A percentile compares a stretch with the other conserved stretches of the same genome.
These are phyloP conservation scores for Colletotrichum noveboracense DNA, from an alignment of 2,329 filamentous ascomycete species.

Conservation along the genomic window DNA sequence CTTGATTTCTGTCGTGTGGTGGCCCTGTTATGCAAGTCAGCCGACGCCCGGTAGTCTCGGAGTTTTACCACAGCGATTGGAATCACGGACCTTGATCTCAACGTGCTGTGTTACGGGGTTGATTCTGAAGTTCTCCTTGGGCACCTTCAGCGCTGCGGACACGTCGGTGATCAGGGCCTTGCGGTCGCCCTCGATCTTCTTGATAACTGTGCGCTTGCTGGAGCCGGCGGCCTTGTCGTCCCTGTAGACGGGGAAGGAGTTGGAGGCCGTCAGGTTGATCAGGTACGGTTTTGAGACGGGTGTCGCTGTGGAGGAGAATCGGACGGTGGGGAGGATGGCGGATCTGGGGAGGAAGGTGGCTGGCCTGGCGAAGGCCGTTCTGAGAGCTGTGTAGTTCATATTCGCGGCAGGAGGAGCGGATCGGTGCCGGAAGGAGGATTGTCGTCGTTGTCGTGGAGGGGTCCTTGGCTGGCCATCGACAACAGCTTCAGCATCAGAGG, in stretches of 20 bases:
- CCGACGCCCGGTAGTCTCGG: neutral
- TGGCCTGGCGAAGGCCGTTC: neutral
- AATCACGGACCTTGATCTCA: slow-evolving; percentile 67
- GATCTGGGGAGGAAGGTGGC: neutral
- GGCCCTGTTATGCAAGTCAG: slow-evolving; percentile 6
- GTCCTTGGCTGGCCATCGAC: neutral
- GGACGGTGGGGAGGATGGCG: neutral
- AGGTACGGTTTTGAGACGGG: slow-evolving; percentile 59
- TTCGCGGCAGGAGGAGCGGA: neutral
- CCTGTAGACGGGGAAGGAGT: slow-evolving; percentile 79
- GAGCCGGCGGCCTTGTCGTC: slow-evolving; percentile 77
- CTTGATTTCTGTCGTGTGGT: slow-evolving; percentile 9
- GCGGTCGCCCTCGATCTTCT: slow-evolving; percentile 79
- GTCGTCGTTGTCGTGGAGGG: neutral
- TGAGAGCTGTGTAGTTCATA: neutral
- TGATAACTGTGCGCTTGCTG: slow-evolving; percentile 74
- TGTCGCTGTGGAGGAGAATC: slow-evolving; percentile 17
- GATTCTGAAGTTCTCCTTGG: slow-evolving; percentile 56
- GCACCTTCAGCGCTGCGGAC: slow-evolving; percentile 59
- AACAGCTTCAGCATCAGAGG: neutral
- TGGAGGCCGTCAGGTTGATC: slow-evolving; percentile 72
- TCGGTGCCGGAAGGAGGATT: neutral
- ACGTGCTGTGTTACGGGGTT: slow-evolving; percentile 75
- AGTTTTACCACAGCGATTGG: neutral
- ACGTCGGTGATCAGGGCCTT: slow-evolving; percentile 69